These are phyloP conservation scores for Alternaria sp. DNA, from an alignment of 2,329 filamentous ascomycete genomes.

Conservation along the genomic window DNA sequence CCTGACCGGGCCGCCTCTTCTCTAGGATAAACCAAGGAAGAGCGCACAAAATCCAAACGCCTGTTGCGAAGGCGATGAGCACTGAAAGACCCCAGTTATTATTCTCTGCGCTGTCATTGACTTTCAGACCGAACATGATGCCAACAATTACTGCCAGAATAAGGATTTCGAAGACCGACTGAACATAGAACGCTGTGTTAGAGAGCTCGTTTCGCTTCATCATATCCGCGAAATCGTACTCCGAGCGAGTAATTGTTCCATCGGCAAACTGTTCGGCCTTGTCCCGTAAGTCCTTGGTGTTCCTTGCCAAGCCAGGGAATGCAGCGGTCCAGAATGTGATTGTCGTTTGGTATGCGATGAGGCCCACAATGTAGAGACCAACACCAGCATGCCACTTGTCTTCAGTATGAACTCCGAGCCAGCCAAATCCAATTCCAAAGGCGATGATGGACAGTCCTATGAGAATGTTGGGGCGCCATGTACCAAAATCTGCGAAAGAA, in stretches of 20 bases:
- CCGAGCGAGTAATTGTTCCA: constrained; percentile 63
- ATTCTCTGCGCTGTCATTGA: constrained; percentile 65
- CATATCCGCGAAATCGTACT: constrained; percentile 61
- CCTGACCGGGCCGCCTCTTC: constrained; percentile 68
- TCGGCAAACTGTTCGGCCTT: constrained; percentile 57
- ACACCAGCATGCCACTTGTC: constrained; percentile 68
- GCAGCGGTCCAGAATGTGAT: constrained; percentile 74
- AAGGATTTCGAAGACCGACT: constrained; percentile 68
- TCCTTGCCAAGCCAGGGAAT: constrained; percentile 65
- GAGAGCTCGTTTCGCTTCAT: constrained; percentile 69
- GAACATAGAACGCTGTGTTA: constrained; percentile 71
- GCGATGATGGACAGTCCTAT: constrained; percentile 61
- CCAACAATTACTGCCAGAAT: constrained; percentile 38
- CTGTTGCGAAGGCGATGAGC: constrained; percentile 70
- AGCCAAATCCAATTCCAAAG: constrained; percentile 70
- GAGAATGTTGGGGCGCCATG: constrained; percentile 65
- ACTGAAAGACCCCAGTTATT: constrained; percentile 74
- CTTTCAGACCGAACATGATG: constrained; percentile 64
- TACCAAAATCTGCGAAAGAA: constrained; percentile 69
- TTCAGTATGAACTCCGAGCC: constrained; percentile 69
- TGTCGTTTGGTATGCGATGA: constrained; percentile 72
- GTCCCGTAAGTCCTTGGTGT: constrained; percentile 61
- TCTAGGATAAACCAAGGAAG: constrained; percentile 73
- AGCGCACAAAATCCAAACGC: constrained; percentile 69
- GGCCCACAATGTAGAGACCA: constrained; percentile 71